Percentiles rank a stretch among this genome's conserved stretches.
Conservation (phyloP, 2,329 filamentous ascomycete species). For the Diaporthe batatas region DNA sequence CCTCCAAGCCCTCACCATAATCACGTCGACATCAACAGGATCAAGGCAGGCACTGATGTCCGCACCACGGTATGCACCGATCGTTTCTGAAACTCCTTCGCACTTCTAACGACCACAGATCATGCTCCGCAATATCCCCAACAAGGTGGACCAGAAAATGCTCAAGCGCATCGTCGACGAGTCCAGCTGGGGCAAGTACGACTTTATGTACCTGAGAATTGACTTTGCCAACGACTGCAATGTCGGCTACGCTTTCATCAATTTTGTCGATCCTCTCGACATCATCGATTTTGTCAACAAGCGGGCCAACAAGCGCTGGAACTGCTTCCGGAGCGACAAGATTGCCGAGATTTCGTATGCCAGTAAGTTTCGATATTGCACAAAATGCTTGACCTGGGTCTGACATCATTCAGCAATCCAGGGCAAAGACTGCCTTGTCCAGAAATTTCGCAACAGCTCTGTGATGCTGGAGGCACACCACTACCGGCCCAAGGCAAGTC, state of each 20-base stretch:
- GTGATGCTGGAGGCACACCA: slow-evolving; percentile 90
- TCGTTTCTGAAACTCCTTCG: background rate
- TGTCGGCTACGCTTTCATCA: slow-evolving; percentile 97
- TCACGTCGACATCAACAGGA: slow-evolving; percentile 71
- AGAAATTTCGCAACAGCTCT: slow-evolving; percentile 96
- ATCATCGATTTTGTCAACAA: slow-evolving; percentile 81
- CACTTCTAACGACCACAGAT: slow-evolving; percentile 66
- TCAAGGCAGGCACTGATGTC: slow-evolving; percentile 76
- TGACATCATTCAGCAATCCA: slow-evolving; percentile 77
- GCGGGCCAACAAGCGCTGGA: slow-evolving; percentile 80
- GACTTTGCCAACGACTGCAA: slow-evolving; percentile 89
- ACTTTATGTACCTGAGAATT: slow-evolving; percentile 96
- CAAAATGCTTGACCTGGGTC: slow-evolving; percentile 24
- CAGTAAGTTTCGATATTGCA: slow-evolving; percentile 68
- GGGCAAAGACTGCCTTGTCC: slow-evolving; percentile 88
- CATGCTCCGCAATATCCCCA: slow-evolving; percentile 95
- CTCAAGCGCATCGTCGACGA: slow-evolving; percentile 85
- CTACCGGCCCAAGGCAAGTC: slow-evolving; percentile 83
- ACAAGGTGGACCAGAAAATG: slow-evolving; percentile 83
- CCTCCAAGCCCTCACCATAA: slow-evolving; percentile 67
- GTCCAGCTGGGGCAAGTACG: slow-evolving; percentile 84
- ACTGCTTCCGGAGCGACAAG: slow-evolving; percentile 86
- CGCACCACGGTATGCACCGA: slow-evolving; percentile 73
- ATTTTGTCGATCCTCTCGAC: slow-evolving; percentile 84
- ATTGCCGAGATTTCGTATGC: slow-evolving; percentile 93